Percentiles rank a stretch among this genome's conserved stretches.
Conservation (phyloP, 2,329 filamentous ascomycete species). For the Cytospora schulzeri region DNA sequence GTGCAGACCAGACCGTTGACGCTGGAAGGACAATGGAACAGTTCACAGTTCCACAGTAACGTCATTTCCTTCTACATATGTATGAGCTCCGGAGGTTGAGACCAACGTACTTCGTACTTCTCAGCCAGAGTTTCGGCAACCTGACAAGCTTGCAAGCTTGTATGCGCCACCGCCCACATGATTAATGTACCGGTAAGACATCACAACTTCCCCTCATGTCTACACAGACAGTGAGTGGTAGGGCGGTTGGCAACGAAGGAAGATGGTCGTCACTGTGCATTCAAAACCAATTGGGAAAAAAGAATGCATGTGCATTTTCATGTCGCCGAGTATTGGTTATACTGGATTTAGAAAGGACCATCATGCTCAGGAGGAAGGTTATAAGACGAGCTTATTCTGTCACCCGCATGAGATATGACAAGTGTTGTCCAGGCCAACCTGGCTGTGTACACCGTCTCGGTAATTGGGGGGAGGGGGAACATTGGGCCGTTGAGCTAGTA, state of each 20-base stretch:
- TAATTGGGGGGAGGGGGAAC: constrained; percentile 14
- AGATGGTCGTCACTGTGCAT: not conserved
- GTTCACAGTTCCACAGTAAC: not conserved
- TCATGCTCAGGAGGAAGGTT: too few relatives aligned
- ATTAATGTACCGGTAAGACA: not conserved
- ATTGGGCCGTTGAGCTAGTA: constrained; percentile 9
- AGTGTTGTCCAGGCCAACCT: too few relatives aligned
- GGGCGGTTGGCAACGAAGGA: not conserved
- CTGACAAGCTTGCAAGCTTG: too few relatives aligned
- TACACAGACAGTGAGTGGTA: not conserved
- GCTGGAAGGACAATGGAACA: not conserved
- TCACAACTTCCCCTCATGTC: not conserved
- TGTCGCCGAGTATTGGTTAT: constrained; percentile 2
- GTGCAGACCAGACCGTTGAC: too few relatives aligned
- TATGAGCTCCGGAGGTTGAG: not conserved
- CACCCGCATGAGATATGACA: not conserved
- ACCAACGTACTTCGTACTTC: not conserved
- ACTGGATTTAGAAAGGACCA: too few relatives aligned
- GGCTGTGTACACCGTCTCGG: not conserved
- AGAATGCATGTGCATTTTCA: not conserved
- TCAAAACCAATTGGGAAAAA: not conserved
- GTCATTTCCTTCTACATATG: not conserved
- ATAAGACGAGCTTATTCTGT: not conserved
- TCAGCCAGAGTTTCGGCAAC: not conserved
- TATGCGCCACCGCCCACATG: not conserved